These are phyloP conservation scores for Nakataea oryzae DNA, from an alignment of 2,329 filamentous ascomycete species.

Conservation along the genomic window DNA sequence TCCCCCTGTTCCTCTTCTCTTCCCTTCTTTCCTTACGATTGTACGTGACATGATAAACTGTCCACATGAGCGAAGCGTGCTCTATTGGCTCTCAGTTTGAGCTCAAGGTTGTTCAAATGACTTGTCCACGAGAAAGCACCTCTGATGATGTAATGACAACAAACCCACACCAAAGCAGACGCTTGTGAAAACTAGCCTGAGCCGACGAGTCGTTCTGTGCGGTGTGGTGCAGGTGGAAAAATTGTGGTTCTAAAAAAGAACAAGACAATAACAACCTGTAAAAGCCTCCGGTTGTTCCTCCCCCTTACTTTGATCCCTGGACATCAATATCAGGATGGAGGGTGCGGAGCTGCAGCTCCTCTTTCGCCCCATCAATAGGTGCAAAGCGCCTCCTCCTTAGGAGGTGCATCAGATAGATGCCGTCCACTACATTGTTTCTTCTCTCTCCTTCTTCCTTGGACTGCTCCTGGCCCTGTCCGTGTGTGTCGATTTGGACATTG, in stretches of 20 bases:
- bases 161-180: background rate
- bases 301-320: background rate
- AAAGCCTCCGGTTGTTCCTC: background rate
- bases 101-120: background rate
- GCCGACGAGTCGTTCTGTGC: background rate
- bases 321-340: background rate
- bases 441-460: background rate
- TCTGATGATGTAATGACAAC: background rate
- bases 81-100: background rate
- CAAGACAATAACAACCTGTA: too few species aligned
- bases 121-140: background rate
- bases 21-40: background rate
- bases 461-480: slow-evolving; percentile 3
- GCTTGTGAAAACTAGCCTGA: background rate
- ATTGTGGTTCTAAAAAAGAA: background rate
- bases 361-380: background rate
- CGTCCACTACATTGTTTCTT: background rate
- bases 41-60: background rate
- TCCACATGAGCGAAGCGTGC: background rate
- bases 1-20: too few species aligned
- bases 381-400: background rate
- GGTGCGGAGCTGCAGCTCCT: background rate
- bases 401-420: slow-evolving; percentile 4
- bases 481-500: slow-evolving; percentile 20
- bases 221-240: background rate